phyloP scores from a whole-genome alignment of 345 rosid species.

The Garcia nutans region DNA sequence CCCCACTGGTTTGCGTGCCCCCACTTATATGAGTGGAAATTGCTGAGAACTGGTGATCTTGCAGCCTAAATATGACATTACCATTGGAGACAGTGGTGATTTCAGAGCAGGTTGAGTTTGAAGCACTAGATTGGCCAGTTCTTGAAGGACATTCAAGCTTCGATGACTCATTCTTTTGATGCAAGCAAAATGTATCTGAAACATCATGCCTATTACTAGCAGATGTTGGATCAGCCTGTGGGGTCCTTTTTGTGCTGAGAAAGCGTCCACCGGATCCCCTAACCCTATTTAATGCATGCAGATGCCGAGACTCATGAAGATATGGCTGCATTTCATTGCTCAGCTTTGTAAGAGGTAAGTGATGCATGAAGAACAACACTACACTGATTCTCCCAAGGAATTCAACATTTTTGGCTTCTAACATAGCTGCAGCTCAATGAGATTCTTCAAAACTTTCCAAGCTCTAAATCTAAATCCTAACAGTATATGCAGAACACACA shows the following conservation, averaged over 20 bases:
- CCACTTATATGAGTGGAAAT: slow-evolving; percentile 15
- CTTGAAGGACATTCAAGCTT: slow-evolving; percentile 14
- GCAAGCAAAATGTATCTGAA: slow-evolving; percentile 6
- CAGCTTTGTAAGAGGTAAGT: not conserved
- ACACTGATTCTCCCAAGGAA: not conserved
- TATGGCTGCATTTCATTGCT: slow-evolving; percentile 41
- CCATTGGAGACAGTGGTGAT: slow-evolving; percentile 18
- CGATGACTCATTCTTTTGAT: not conserved
- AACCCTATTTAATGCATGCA: slow-evolving; percentile 47
- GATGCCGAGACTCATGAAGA: slow-evolving; percentile 56
- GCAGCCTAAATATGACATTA: slow-evolving; percentile 14
- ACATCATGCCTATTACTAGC: not conserved
- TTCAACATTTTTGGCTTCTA: not conserved
- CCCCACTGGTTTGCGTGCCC: slow-evolving; percentile 22
- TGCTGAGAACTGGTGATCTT: slow-evolving; percentile 21
- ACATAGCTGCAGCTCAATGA: not conserved
- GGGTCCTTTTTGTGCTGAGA: slow-evolving; percentile 39
- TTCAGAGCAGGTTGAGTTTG: slow-evolving; percentile 24
- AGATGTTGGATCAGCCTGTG: slow-evolving; percentile 11
- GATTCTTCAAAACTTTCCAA: not conserved
- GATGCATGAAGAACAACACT: not conserved
- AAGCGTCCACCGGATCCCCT: slow-evolving; percentile 59
- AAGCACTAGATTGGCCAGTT: slow-evolving; percentile 15
- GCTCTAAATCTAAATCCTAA: not conserved
- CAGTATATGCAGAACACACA: not conserved